Percentiles rank a stretch among this genome's conserved stretches.
Evolutionary conservation across 306 rosid genomes (phyloP).

Genomic region (Quercus agrifolia): DNA sequence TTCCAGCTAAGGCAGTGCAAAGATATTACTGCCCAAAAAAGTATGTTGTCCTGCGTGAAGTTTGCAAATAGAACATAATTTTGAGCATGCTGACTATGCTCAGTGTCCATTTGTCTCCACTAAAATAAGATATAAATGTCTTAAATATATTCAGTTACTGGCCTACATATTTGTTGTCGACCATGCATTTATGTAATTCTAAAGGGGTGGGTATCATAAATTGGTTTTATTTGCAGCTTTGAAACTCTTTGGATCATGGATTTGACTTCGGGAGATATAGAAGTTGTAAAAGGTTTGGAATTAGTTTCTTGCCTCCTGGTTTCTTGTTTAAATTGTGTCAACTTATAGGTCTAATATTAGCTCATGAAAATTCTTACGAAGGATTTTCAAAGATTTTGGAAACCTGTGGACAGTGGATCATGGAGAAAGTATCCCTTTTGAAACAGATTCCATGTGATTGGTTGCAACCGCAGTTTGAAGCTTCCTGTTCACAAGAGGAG

Average conservation of each 20-base stretch:
- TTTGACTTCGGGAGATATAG: slow-evolving; percentile 53
- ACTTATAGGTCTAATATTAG: slow-evolving; percentile 21
- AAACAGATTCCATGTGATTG: slow-evolving; percentile 47
- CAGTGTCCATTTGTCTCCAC: too few species aligned
- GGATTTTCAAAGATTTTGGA: slow-evolving; percentile 60
- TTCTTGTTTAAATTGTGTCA: slow-evolving; percentile 5
- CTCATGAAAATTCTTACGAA: slow-evolving; percentile 19
- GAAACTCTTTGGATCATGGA: slow-evolving; percentile 70
- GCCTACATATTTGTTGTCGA: slow-evolving; percentile 1
- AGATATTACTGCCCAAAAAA: background rate
- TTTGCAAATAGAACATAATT: too few species aligned
- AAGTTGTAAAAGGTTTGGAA: slow-evolving; percentile 58
- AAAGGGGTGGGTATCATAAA: background rate
- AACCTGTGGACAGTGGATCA: slow-evolving; percentile 49
- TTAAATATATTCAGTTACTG: too few species aligned
- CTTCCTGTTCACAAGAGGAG: slow-evolving; percentile 33
- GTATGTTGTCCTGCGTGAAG: background rate
- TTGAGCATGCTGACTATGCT: too few species aligned
- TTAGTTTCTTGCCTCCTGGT: slow-evolving; percentile 10
- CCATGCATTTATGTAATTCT: slow-evolving; percentile 2
- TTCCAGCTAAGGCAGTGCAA: background rate
- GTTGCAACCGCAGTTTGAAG: slow-evolving; percentile 43
- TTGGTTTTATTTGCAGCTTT: slow-evolving; percentile 48
- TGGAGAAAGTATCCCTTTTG: slow-evolving; percentile 50
- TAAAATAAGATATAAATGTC: too few species aligned